These are phyloP conservation scores for Arabidopsis arenosa DNA, from an alignment of 345 rosid genomes.

Conservation along the genomic window DNA sequence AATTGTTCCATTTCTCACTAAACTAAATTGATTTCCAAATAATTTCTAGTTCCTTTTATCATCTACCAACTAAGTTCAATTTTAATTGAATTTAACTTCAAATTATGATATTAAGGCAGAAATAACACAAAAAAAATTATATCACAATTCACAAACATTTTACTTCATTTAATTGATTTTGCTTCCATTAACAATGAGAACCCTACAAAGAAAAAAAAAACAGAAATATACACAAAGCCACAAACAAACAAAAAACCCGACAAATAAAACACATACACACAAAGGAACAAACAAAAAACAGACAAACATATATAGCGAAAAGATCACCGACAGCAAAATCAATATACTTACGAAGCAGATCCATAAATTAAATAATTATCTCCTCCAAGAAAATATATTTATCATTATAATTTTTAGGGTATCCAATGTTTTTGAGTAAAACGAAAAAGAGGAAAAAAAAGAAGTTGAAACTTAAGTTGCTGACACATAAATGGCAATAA, in stretches of 20 bases:
- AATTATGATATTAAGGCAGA: background rate
- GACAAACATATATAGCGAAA: conserved; percentile 26
- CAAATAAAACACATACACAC: conserved; percentile 22
- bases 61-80: background rate
- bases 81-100: background rate
- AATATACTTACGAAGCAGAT: conserved; percentile 23
- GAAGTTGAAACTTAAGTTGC: background rate
- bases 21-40: background rate
- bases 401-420: background rate
- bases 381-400: background rate
- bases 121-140: background rate
- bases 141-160: background rate
- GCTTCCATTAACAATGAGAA: background rate
- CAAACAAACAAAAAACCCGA: background rate
- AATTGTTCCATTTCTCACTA: conserved; percentile 11
- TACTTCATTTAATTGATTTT: background rate
- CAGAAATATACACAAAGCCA: background rate
- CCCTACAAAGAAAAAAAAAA: background rate
- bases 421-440: conserved; percentile 35
- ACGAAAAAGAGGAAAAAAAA: conserved; percentile 4
- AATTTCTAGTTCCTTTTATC: background rate
- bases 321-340: conserved; percentile 47
- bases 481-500: conserved; percentile 17
- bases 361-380: background rate
- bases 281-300: conserved; percentile 31